These are phyloP conservation scores for Camelina neglecta DNA, from an alignment of 345 rosid species.

Conservation along the genomic window DNA sequence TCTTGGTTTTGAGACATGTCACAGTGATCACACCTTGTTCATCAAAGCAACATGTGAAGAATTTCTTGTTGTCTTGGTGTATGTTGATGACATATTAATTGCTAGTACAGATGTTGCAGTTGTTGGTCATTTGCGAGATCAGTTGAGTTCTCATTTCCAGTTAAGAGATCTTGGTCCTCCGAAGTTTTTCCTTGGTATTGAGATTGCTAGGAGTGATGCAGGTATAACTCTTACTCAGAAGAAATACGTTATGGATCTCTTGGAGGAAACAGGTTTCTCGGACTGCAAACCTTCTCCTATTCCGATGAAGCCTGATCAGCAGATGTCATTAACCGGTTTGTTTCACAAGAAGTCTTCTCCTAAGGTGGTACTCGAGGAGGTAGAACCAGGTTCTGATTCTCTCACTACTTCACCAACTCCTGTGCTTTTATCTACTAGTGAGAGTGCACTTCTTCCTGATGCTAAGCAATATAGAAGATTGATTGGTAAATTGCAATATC, in stretches of 20 bases:
- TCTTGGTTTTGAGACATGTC: background rate
- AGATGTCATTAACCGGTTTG: background rate
- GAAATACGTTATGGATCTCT: background rate
- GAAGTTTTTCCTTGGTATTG: background rate
- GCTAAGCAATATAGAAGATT: accelerated
- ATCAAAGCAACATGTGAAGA: background rate
- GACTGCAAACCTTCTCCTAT: background rate
- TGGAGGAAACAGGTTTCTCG: background rate
- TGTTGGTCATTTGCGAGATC: accelerated
- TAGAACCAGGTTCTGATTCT: too few species aligned
- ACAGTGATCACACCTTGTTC: background rate
- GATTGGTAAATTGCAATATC: background rate
- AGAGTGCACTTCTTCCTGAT: accelerated
- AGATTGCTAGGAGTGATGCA: background rate
- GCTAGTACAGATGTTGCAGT: background rate
- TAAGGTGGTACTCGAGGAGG: too few species aligned
- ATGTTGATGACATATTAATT: background rate
- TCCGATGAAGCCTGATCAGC: background rate
- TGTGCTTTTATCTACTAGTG: too few species aligned
- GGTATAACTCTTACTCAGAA: background rate
- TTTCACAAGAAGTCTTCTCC: too few species aligned
- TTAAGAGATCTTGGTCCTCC: background rate
- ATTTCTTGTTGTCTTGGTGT: background rate
- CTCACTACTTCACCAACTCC: too few species aligned
- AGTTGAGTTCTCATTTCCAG: background rate